Evolutionary conservation across 768 basidiomycete species (phyloP).

Genomic region (Atractiella rhizophila): DNA sequence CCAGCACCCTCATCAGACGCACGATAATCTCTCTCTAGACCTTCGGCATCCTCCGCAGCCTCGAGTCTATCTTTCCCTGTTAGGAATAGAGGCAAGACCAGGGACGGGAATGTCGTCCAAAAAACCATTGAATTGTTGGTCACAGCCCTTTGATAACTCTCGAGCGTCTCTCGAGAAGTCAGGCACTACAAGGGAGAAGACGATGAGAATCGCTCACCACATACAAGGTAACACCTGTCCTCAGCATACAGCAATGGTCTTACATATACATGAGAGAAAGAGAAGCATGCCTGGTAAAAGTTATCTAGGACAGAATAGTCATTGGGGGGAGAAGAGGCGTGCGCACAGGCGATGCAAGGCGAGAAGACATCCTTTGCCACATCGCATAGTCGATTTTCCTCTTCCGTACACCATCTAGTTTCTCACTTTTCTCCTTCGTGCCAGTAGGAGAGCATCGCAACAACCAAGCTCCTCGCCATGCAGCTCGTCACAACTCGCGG

Average conservation of each 20-base stretch:
- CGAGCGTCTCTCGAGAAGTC: constrained; percentile 15
- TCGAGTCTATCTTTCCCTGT: too few relatives aligned
- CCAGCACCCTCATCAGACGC: too few relatives aligned
- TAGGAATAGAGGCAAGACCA: too few relatives aligned
- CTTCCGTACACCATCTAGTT: too few relatives aligned
- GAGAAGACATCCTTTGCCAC: constrained; percentile 15
- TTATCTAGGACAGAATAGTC: neutral
- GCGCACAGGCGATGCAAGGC: constrained; percentile 11
- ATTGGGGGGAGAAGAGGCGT: constrained; percentile 2
- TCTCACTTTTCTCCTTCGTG: too few relatives aligned
- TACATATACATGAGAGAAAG: too few relatives aligned
- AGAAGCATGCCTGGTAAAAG: neutral
- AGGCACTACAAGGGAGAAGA: constrained; percentile 16
- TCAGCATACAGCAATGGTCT: too few relatives aligned
- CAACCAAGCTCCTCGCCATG: constrained; percentile 83
- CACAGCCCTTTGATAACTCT: constrained; percentile 16
- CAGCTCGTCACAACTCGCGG: constrained; percentile 84
- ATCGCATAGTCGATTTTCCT: too few relatives aligned
- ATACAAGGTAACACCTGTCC: constrained; percentile 9
- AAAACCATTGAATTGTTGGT: too few relatives aligned
- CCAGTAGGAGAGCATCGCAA: constrained; percentile 34
- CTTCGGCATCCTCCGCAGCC: too few relatives aligned
- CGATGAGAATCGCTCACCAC: constrained; percentile 13
- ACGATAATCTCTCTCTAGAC: too few relatives aligned
- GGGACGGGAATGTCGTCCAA: too few relatives aligned